These are phyloP conservation scores for Canna indica DNA, from an alignment of 176 grass and related monocot genomes.

Conservation along the genomic window DNA sequence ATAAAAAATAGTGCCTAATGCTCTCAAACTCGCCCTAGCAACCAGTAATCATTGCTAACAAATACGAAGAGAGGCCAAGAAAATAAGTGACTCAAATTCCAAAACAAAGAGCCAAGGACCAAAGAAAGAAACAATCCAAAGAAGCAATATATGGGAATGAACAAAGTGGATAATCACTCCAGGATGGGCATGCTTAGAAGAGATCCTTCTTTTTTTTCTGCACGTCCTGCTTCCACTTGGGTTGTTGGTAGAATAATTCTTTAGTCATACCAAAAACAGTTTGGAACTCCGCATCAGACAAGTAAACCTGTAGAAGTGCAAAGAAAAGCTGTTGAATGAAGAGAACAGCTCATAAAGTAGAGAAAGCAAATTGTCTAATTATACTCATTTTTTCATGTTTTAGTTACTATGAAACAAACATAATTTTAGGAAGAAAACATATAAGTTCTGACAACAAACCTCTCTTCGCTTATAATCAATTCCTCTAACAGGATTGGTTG, in stretches of 20 bases:
- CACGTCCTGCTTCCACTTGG: constrained; percentile 90
- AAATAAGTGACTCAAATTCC: background rate
- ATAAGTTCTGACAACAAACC: constrained; percentile 30
- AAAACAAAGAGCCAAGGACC: background rate
- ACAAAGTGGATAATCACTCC: background rate
- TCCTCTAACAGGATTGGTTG: constrained; percentile 66
- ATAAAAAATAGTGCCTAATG: background rate
- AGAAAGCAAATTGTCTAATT: background rate
- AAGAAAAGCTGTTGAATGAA: background rate
- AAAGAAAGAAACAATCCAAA: constrained; percentile 4
- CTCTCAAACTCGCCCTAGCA: background rate
- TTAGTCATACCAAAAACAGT: constrained; percentile 62
- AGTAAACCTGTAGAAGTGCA: constrained; percentile 48
- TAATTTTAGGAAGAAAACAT: background rate
- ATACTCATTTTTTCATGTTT: background rate
- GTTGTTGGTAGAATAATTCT: constrained; percentile 70
- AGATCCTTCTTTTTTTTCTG: constrained; percentile 86
- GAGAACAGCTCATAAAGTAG: background rate
- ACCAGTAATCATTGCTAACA: background rate
- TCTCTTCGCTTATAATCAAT: constrained; percentile 99
- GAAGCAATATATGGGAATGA: background rate
- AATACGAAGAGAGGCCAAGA: background rate
- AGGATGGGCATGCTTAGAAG: constrained; percentile 32
- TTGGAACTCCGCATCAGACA: constrained; percentile 79
- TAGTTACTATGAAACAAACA: background rate